Percentiles rank a stretch among this genome's conserved stretches.
Conservation (phyloP, 345 rosid genomes). For the Passiflora organensis region DNA sequence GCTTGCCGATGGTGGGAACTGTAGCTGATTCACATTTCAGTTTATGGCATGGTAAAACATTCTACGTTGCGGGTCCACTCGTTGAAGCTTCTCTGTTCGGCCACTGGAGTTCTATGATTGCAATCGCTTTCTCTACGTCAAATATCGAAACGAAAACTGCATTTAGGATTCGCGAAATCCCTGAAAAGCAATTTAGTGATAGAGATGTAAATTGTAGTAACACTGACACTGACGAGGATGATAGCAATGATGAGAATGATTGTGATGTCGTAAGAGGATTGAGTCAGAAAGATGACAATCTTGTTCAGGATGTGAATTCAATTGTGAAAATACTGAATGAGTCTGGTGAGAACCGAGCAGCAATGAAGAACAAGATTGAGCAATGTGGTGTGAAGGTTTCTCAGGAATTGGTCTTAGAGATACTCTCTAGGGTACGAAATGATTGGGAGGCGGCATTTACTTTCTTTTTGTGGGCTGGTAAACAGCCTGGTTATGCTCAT, state of each 20-base stretch:
- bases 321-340: conserved; percentile 39
- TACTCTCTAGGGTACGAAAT: conserved; percentile 62
- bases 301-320: conserved; percentile 35
- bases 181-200: background rate
- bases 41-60: conserved; percentile 2
- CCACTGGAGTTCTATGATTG: conserved; percentile 8
- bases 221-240: conserved; percentile 12
- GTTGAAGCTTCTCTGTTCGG: conserved; percentile 1
- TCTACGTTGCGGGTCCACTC: conserved; percentile 8
- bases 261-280: conserved; percentile 12
- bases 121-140: conserved; percentile 21
- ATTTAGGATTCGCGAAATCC: background rate
- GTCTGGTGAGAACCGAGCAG: conserved; percentile 30
- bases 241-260: conserved; percentile 23
- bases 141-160: conserved; percentile 16
- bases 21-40: conserved; percentile 9
- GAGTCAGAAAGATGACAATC: conserved; percentile 20
- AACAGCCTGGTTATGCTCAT: conserved; percentile 53
- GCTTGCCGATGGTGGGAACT: conserved; percentile 1
- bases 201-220: background rate
- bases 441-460: conserved; percentile 89
- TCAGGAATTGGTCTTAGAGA: conserved; percentile 58
- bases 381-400: conserved; percentile 46
- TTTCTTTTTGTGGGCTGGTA: conserved; percentile 81
- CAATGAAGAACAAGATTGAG: conserved; percentile 50